Percentiles rank a stretch among this genome's conserved stretches.
phyloP scores from a whole-genome alignment of 73 alveolate genomes.

The Paramecium sonneborni region DNA sequence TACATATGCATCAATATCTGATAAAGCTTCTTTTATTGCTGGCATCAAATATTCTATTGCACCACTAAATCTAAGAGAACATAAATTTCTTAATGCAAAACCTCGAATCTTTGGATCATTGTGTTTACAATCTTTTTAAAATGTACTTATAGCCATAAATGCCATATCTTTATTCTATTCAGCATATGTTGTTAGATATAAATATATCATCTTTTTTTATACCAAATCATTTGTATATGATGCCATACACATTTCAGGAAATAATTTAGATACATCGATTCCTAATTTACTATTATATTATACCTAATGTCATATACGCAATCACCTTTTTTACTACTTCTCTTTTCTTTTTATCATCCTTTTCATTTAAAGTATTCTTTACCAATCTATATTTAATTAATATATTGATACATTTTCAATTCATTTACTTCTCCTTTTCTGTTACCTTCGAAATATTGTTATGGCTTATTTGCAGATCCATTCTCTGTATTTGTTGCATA shows the following conservation, averaged over 20 bases:
- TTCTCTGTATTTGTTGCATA: slow-evolving; percentile 40
- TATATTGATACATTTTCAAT: slow-evolving; percentile 54
- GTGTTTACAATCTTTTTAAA: slow-evolving; percentile 92
- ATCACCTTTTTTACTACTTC: slow-evolving; percentile 97
- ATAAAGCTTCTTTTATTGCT: slow-evolving; percentile 92
- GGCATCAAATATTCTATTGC: slow-evolving; percentile 90
- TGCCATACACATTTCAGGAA: slow-evolving; percentile 96
- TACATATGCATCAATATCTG: slow-evolving; percentile 98
- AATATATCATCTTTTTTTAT: slow-evolving; percentile 97
- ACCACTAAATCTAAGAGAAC: slow-evolving; percentile 95
- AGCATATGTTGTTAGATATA: slow-evolving; percentile 95
- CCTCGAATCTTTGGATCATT: slow-evolving; percentile 97
- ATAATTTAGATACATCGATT: slow-evolving; percentile 94
- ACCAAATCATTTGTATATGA: slow-evolving; percentile 96
- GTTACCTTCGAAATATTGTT: slow-evolving; percentile 94
- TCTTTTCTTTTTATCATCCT: slow-evolving; percentile 85
- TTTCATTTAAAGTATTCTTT: slow-evolving; percentile 84
- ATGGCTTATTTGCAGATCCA: slow-evolving; percentile 78
- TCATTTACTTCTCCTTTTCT: slow-evolving; percentile 98
- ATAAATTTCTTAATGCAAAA: slow-evolving; percentile 93
- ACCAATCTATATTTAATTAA: slow-evolving; percentile 70
- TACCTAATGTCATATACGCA: slow-evolving; percentile 98
- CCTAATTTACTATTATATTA: neutral
- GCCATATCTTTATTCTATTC: slow-evolving; percentile 94
- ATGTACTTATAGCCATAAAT: slow-evolving; percentile 96